phyloP scores from a whole-genome alignment of 345 rosid genomes.

The thale cress (Arabidopsis thaliana) region DNA sequence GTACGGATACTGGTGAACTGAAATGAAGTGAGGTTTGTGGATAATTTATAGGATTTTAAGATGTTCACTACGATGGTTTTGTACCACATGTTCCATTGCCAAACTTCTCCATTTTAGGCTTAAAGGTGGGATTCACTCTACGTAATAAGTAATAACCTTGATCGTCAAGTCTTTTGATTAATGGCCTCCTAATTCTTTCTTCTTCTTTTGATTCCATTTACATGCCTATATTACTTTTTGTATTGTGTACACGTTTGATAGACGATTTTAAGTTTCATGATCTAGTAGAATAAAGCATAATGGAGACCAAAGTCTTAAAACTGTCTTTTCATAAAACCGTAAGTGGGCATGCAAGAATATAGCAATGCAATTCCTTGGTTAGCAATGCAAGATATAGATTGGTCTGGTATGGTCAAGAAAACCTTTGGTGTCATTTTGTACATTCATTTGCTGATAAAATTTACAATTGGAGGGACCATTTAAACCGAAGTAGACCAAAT shows the following conservation, averaged over 20 bases:
- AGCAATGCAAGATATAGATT: not conserved
- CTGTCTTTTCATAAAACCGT: not conserved
- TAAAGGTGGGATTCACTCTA: slow-evolving; percentile 10
- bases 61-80: not conserved
- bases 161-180: not conserved
- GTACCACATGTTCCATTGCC: slow-evolving; percentile 15
- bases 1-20: slow-evolving; percentile 3
- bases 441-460: not conserved
- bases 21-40: not conserved
- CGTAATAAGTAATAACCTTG: not conserved
- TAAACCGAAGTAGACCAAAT: not conserved
- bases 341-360: not conserved
- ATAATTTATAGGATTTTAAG: slow-evolving; percentile 25
- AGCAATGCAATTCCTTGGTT: not conserved
- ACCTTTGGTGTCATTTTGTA: not conserved
- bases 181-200: not conserved
- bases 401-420: not conserved
- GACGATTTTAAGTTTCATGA: not conserved
- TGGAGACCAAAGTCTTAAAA: not conserved
- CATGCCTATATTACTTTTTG: not conserved
- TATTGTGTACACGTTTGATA: slow-evolving; percentile 6
- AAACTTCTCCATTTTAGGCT: slow-evolving; percentile 26
- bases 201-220: not conserved
- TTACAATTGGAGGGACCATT: not conserved
- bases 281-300: slow-evolving; percentile 6